phyloP scores from a whole-genome alignment of 2,329 filamentous ascomycete genomes.

The Fusarium sp. region DNA sequence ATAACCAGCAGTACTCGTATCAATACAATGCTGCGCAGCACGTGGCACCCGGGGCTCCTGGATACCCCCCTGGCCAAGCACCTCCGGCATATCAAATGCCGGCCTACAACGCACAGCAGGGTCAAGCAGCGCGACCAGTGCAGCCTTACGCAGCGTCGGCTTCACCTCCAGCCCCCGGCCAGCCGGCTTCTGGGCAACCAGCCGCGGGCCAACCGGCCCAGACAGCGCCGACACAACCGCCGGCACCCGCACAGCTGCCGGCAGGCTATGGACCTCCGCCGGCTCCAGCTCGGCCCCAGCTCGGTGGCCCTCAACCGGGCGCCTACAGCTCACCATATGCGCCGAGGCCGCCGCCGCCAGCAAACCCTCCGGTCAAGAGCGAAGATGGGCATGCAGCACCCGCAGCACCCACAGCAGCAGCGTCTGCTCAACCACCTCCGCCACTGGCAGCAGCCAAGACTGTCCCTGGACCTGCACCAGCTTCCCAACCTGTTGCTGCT shows the following conservation, averaged over 20 bases:
- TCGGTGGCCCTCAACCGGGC: constrained; percentile 47
- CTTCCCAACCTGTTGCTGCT: constrained; percentile 26
- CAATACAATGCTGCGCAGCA: constrained; percentile 51
- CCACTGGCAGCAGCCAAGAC: constrained; percentile 35
- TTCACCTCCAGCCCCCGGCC: constrained; percentile 42
- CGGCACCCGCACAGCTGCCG: constrained; percentile 50
- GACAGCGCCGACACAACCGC: constrained; percentile 44
- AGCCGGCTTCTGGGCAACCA: constrained; percentile 41
- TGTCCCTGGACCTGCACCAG: constrained; percentile 28
- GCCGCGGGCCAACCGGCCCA: neutral
- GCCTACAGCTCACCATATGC: constrained; percentile 55
- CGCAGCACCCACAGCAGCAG: neutral
- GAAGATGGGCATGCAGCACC: constrained; percentile 44
- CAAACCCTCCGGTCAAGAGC: constrained; percentile 44
- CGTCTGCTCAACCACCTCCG: constrained; percentile 24
- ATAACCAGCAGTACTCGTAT: constrained; percentile 52
- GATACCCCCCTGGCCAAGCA: constrained; percentile 51
- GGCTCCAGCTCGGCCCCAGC: constrained; percentile 50
- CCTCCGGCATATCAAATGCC: constrained; percentile 51
- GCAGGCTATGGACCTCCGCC: constrained; percentile 52
- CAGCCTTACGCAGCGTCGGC: constrained; percentile 46
- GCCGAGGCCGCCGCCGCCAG: constrained; percentile 48
- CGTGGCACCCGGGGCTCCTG: constrained; percentile 47
- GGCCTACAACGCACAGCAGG: constrained; percentile 48
- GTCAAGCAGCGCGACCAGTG: constrained; percentile 44